Evolutionary conservation across 176 grass and related monocot species (phyloP), one percentile per base, ranked within the genome.

Genomic region (Areca catechu): DNA sequence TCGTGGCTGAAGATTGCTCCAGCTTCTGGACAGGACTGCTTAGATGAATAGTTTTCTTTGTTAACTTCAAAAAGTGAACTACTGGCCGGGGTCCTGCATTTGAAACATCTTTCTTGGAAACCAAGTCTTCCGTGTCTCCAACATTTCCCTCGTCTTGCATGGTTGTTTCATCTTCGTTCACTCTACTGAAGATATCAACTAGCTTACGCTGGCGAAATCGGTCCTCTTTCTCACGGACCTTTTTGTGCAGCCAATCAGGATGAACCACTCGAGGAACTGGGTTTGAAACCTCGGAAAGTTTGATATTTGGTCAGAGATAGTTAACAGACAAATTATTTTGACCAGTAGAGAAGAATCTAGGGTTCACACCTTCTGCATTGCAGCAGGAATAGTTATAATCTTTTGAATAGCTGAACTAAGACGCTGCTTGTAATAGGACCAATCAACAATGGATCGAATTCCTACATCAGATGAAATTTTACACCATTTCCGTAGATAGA

Each of bases 161-260:
- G 23, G 16, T 77, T 15, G 17, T 77, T 15, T 62, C 69, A 43
- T 81, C 71, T 73, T 70, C 83, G 56, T 60, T 67, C 79, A 76
- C 78, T 70, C 74, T 51, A 60, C 71, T 81, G 64, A 95, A 95
- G 68, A 95, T 81, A 80, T 95, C 91, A 51, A 48, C 80, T 51
- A 95, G 59, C 69, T 95, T 95, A 61, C 91, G 86, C 69, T 96
- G 91, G 21, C 83, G 86, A 78, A 96, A 90, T 58, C 77, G 65
- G 67, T 96, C 91, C 37, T 90, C 85, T 72, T 96, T 96, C 80
- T 96, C 92, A 73, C 80, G 80, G 30, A 96, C 92, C 69, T 85
- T 90, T 82, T 96, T 96, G 57, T 90, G 86, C 67, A 96, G 75
- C 92, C 86, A 96, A 71, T 96, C 92, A 66, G 92, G 92, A 79